Base-by-base conservation (phyloP, 1,284 basidiomycete species). In the Ceratobasidium papillatum region DNA sequence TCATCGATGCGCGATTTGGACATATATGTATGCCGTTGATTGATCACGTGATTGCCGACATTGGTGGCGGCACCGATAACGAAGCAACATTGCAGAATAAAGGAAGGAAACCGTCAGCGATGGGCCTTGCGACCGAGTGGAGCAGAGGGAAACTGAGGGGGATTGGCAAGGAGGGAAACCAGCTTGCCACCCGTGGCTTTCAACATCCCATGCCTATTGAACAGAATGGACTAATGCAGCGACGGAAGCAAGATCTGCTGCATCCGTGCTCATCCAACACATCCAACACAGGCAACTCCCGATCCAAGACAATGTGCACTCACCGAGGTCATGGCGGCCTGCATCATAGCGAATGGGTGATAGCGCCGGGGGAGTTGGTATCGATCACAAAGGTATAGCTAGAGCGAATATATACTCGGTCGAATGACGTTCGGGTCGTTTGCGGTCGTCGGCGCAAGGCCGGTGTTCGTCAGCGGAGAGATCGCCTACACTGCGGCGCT, bases 391-490 rank as follows among this genome's bases (percentile, higher is more conserved):
- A 69, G 59, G 43, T 43, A 62, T 62, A 62, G 43, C 43, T 43
- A 43, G 25, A 27, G 59, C 41, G 27, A 41, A 41, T 61, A 36
- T 14, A 62, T 62, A 47, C 9, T 45, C 41, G 25, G 9, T 62
- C 59, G 19, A 45, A 59, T 72, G 25, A 36, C 56, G 68, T 61
- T 59, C 45, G 47, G 58, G 32, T 72, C 68, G 68, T 72, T 32
- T 41, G 68, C 51, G 47, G 68, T 72, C 68, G 68, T 72, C 68
- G 68, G 68, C 68, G 19, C 51, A 41, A 34, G 30, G 68, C 68
- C 68, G 68, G 68, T 72, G 68, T 72, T 72, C 68, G 68, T 72
- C 68, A 72, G 34, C 56, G 32, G 43, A 14, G 32, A 54, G 56
- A 68, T 52, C 25, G 17, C 30, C 47, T 72, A 72, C 43, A 47